phyloP scores from a whole-genome alignment of 139 green algal species.

The Coccomyxa sp. region DNA sequence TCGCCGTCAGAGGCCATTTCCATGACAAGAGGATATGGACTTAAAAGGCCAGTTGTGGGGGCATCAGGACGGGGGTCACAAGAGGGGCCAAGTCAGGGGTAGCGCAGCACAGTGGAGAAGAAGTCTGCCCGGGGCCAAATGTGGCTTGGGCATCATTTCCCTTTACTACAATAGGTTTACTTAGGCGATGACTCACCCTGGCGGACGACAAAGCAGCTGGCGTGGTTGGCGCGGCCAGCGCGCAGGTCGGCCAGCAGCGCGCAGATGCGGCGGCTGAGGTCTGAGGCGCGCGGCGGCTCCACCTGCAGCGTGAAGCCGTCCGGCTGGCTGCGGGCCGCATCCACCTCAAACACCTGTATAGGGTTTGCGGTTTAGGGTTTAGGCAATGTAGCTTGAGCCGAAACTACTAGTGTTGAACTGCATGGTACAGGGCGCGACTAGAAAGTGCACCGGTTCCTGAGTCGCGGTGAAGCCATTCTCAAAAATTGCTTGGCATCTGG shows the following conservation, averaged over 20 bases:
- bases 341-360: constrained; percentile 33
- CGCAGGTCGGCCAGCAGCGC: constrained; percentile 55
- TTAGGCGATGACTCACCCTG: constrained; percentile 5
- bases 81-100: no score
- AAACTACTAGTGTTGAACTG: neutral
- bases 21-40: no score
- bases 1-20: no score
- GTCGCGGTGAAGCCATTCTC: neutral
- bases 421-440: neutral
- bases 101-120: no score
- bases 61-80: no score
- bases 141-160: neutral
- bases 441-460: neutral
- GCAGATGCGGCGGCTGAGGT: constrained; percentile 57
- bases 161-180: neutral
- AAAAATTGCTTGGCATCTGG: neutral
- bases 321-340: neutral
- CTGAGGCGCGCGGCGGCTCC: constrained; percentile 51
- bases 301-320: constrained; percentile 38
- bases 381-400: neutral
- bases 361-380: neutral
- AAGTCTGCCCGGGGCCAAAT: neutral
- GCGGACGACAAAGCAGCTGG: constrained; percentile 25
- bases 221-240: constrained; percentile 7
- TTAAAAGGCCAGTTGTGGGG: no score